Evolutionary conservation across 2,329 filamentous ascomycete species (phyloP), one percentile per base, ranked within the genome.

Genomic region (Penicillium sp.): DNA sequence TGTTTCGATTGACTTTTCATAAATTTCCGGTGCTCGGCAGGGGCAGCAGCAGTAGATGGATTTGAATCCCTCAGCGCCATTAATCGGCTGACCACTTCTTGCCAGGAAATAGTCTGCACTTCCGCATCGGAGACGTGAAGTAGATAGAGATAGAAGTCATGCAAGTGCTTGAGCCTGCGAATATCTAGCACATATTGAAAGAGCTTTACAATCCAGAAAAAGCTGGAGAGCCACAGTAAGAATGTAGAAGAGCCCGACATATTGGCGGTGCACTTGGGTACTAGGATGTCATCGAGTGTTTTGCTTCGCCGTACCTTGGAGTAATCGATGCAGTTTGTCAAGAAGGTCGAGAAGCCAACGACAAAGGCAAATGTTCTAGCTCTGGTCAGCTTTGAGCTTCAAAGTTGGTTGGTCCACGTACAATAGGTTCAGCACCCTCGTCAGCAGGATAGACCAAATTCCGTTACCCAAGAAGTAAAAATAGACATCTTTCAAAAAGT

Each of bases 31-130:
- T 83, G 82, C 57, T 79, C 77, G 10, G 83, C 77, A n/a, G 82
- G 82, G 14, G 82, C 83, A 7, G 82, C 79, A 1, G 84, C 85
- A n/a, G 92, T 96, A 57, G 88, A 86, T n/a, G 92, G 86, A 64
- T 97, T 96, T 29, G 90, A 83, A 67, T 96, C 91, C 57, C 92
- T 84, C 21, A 97, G 74, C 6, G 86, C 84, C 85, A 96, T 96
- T 56, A 97, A 82, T 34, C 91, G 87, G 56, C 86, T 89, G 21
- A 97, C 92, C 24, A 96, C 84, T 60, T 94, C 89, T 68, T 96
- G 91, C 92, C 92, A 97, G 5, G 92, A 93, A 47, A 96, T 89
- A 0, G 91, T 95, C 72, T 97, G 92, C 76, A 97, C 94, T 64
- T 97, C 92, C 53, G 88, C 82, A 68, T 90, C 87, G 3, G 90